phyloP scores from a whole-genome alignment of 2,329 filamentous ascomycete genomes.

The Cladosporium sp. region DNA sequence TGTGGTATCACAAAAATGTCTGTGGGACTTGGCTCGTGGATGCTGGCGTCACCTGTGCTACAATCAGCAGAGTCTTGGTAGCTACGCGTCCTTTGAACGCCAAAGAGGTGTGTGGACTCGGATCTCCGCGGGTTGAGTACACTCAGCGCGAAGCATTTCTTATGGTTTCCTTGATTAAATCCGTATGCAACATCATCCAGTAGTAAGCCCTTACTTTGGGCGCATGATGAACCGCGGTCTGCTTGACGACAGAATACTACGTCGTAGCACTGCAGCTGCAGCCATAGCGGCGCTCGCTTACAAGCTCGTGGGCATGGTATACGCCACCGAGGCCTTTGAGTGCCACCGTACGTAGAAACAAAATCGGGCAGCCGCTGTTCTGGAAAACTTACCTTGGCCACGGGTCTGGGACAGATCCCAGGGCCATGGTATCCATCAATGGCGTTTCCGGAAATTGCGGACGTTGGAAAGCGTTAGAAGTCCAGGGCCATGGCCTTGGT shows the following conservation, averaged over 20 bases:
- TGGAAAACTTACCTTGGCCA: neutral
- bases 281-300: neutral
- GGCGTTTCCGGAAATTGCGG: neutral
- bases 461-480: neutral
- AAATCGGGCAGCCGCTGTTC: neutral
- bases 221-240: neutral
- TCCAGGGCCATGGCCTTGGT: neutral
- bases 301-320: neutral
- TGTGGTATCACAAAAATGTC: neutral
- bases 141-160: neutral
- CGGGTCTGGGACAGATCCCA: neutral
- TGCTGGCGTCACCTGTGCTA: too few species aligned
- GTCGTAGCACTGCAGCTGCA: neutral
- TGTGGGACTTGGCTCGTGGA: too few species aligned
- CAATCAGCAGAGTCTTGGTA: too few species aligned
- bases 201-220: neutral
- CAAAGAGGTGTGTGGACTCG: too few species aligned
- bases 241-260: neutral
- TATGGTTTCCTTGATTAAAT: neutral
- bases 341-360: neutral
- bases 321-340: neutral
- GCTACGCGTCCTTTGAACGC: too few species aligned
- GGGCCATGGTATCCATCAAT: neutral
- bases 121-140: neutral
- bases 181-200: neutral